phyloP scores from a whole-genome alignment of 2,329 filamentous ascomycete genomes.

The Ophiostoma sp. region DNA sequence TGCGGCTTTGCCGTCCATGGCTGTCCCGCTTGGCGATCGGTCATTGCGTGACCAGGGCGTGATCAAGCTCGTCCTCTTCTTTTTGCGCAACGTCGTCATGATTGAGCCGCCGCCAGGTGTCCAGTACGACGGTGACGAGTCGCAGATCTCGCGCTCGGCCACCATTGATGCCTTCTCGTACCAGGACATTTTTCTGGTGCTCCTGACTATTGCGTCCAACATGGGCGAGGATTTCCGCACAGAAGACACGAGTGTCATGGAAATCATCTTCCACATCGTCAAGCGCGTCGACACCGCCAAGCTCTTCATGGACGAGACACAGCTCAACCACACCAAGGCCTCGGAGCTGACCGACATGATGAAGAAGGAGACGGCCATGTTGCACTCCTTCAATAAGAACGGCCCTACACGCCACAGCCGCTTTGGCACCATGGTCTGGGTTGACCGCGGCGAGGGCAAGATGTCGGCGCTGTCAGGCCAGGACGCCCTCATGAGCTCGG shows the following conservation, averaged over 20 bases:
- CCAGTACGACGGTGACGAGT: constrained; percentile 81
- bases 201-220: constrained; percentile 86
- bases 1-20: constrained; percentile 82
- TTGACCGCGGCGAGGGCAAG: constrained; percentile 82
- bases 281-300: constrained; percentile 84
- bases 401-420: constrained; percentile 86
- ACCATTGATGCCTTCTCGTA: constrained; percentile 86
- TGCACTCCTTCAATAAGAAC: constrained; percentile 71
- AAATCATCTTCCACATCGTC: constrained; percentile 87
- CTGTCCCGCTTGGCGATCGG: constrained; percentile 72
- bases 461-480: constrained; percentile 87
- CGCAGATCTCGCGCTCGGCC: constrained; percentile 82
- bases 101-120: constrained; percentile 73
- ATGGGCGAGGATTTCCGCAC: constrained; percentile 91
- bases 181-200: constrained; percentile 83
- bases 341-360: constrained; percentile 74
- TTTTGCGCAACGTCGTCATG: constrained; percentile 84
- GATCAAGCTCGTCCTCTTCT: constrained; percentile 85
- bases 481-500: constrained; percentile 72
- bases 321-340: constrained; percentile 67
- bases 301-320: constrained; percentile 78
- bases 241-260: constrained; percentile 86
- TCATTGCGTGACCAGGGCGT: constrained; percentile 82
- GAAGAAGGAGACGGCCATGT: constrained; percentile 80
- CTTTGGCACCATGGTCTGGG: constrained; percentile 97